phyloP scores from a whole-genome alignment of 495 filamentous ascomycete genomes.

The Polyplosphaeria fusca region DNA sequence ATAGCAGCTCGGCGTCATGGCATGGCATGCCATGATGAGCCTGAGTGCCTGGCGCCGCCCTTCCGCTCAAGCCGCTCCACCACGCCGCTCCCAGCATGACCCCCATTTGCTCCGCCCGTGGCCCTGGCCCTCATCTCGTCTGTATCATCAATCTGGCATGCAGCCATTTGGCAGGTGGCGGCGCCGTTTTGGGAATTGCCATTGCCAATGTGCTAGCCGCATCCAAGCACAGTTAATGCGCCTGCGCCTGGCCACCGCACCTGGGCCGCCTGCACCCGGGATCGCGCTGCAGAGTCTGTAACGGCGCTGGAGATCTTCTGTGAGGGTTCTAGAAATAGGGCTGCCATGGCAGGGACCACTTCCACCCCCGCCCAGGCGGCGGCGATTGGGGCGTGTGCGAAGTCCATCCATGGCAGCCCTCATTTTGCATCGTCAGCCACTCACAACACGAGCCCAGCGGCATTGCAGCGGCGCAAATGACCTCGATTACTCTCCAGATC shows the following conservation, averaged over 20 bases:
- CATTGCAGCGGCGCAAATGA: slow-evolving; percentile 35
- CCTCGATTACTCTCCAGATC: slow-evolving; percentile 35
- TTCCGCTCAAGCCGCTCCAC: slow-evolving; percentile 16
- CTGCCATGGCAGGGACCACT: slow-evolving; percentile 23
- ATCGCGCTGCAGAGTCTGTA: slow-evolving; percentile 33
- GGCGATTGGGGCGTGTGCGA: slow-evolving; percentile 27
- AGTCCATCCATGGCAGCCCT: slow-evolving; percentile 22
- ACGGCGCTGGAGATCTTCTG: slow-evolving; percentile 37
- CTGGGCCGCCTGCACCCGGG: slow-evolving; percentile 26
- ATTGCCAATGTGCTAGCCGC: slow-evolving; percentile 14
- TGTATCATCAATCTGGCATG: slow-evolving; percentile 23
- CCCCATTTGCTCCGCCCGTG: slow-evolving; percentile 14
- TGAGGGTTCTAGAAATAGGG: slow-evolving; percentile 36
- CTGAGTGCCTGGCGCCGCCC: background rate
- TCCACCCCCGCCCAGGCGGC: background rate
- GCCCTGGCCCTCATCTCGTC: slow-evolving; percentile 25
- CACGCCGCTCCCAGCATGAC: slow-evolving; percentile 14
- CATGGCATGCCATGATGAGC: slow-evolving; percentile 19
- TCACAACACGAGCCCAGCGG: slow-evolving; percentile 32
- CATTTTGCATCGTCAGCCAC: slow-evolving; percentile 37
- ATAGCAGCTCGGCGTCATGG: slow-evolving; percentile 14
- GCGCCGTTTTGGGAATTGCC: slow-evolving; percentile 28
- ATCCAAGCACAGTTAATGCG: slow-evolving; percentile 28
- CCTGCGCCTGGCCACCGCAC: slow-evolving; percentile 23
- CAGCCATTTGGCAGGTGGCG: slow-evolving; percentile 21